Conservation (phyloP, 1,284 basidiomycete genomes). For the Apiotrichum sp. region DNA sequence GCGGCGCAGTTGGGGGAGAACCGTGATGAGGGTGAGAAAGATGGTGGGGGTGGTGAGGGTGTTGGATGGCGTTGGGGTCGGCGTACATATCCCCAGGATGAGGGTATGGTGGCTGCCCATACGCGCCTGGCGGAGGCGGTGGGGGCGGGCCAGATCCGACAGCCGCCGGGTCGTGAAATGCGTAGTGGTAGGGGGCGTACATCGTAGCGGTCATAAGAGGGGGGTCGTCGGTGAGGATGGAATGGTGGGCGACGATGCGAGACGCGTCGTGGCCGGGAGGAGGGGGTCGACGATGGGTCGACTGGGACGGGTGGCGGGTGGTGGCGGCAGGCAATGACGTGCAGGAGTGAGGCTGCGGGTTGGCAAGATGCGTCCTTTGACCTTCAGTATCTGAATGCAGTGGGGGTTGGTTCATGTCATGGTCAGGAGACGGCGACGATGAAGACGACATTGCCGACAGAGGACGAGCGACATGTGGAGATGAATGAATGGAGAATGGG, state of each 20-base stretch:
- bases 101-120: background rate
- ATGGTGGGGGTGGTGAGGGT: constrained; percentile 11
- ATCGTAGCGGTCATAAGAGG: constrained; percentile 5
- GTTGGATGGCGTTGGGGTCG: constrained; percentile 2
- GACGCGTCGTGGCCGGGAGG: background rate
- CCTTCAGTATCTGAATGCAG: too few species aligned
- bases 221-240: background rate
- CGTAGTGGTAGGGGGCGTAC: constrained; percentile 6
- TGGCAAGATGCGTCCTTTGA: too few species aligned
- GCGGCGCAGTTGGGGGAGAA: background rate
- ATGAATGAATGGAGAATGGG: too few species aligned
- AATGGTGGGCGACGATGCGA: constrained; percentile 1
- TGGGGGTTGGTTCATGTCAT: too few species aligned
- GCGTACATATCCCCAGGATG: constrained; percentile 2
- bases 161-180: constrained; percentile 1
- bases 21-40: background rate
- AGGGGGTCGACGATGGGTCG: too few species aligned
- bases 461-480: too few species aligned
- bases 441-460: too few species aligned
- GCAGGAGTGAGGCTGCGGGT: too few species aligned
- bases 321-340: too few species aligned
- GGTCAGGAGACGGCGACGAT: too few species aligned
- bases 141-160: background rate
- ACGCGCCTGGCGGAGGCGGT: background rate
- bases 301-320: too few species aligned